Evolutionary conservation across 2,329 filamentous ascomycete species (phyloP), one percentile per base, ranked within the genome.

Genomic region (Zasmidium angulare): DNA sequence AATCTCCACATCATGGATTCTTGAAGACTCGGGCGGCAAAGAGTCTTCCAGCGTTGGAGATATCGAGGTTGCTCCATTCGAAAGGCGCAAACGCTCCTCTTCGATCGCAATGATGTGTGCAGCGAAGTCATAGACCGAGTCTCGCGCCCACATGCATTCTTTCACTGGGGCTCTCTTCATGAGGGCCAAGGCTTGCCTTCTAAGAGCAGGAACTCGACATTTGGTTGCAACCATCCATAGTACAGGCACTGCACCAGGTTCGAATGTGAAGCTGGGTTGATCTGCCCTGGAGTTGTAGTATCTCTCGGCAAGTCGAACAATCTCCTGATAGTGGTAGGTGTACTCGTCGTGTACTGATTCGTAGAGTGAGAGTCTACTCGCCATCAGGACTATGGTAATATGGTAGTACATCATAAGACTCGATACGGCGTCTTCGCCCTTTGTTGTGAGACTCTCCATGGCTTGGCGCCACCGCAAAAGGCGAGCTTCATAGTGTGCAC

Each of bases 81-180:
- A 17, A 43, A 36, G 46, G 22, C 24, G 23, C 29, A 3, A 40
- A 21, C n/a, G 57, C 63, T 14, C 65, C 56, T 69, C 68, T 56
- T 70, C 66, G 17, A 67, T 63, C n/a, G 56, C 49, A 22, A 68
- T 62, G 23, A 68, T 43, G 26, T 62, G 58, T 10, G 53, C 59
- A 11, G 57, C 60, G 2, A 67, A 49, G 26, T 65, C 57, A 2
- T 52, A 61, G 17, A 53, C 58, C 21, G 62, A 58, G 9, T 56
- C 53, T 9, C 65, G 59, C 40, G 62, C 63, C 63, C 65, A 70
- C 17, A 67, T 63, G 29, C 59, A 63, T 51, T 71, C 68, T 50
- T 68, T 69, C 20, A 60, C 55, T 21, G 66, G 62, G 2, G 63
- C 59, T 26, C 49, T 57, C 6, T 54, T 23, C 1, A 71, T 36